Evolutionary conservation across 179 eudicot species (phyloP), one percentile per base, ranked within the genome.

Genomic region (Monotropa hypopitys): DNA sequence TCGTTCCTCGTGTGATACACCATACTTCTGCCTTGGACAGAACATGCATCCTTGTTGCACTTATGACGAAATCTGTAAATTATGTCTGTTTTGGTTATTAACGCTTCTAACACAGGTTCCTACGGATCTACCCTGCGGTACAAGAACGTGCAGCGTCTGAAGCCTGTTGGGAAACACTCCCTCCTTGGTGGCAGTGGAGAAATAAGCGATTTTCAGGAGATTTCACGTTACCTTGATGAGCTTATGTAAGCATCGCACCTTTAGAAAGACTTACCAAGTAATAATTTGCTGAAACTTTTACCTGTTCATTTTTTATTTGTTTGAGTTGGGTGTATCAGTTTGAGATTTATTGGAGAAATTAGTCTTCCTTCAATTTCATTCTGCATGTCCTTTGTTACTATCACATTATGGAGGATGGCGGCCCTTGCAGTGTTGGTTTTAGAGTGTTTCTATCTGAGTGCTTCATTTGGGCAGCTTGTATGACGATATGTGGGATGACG

Each of bases 401-500:
- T 6, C 18, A 15, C 12, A 47, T 35, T 71, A 28, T 71, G 21
- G 5, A 26, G 35, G 40, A 32, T 32, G 30, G 6, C 18, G 75
- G 75, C 51, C 18, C 62, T 72, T 38, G 15, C 7, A 0, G 0
- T 35, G 49, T 56, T 73, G 35, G 33, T 38, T 38, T 43, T 54
- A 42, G 20, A 4, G 56, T 33, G 45, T 21, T 72, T 59, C 56
- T 53, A 33, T n/a, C 33, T 26, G 13, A 15, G 26, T 84, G 85
- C 89, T 56, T 78, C 43, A 47, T 80, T 15, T 81, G 72, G 83
- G 81, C 86, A 94, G 97, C 86, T 86, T 91, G 72, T 74, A 85
- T 49, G 99, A 95, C 85, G 89, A 90, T 83, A 95, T 91, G 99
- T 95, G 99, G 99, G 99, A 95, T 89, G 99, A 95, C 81, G 97